Conservation (phyloP, 202 grass and related monocot genomes). For the Zizania palustris region DNA sequence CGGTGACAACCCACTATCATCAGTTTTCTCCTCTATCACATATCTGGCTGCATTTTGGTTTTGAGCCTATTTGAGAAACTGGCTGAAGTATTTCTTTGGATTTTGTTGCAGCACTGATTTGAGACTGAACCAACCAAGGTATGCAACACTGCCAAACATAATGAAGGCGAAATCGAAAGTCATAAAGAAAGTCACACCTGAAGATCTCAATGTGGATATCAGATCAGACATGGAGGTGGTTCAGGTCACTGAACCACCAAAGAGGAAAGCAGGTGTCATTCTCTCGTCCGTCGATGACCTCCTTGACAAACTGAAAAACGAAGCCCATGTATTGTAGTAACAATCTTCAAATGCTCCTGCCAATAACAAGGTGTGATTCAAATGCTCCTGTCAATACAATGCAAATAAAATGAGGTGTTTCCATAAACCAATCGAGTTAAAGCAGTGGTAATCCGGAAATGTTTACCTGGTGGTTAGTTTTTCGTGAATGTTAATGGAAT, state of each 20-base stretch:
- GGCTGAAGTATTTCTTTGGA: not conserved
- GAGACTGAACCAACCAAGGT: slow-evolving; percentile 93
- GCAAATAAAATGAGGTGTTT: slow-evolving; percentile 15
- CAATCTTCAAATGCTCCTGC: not conserved
- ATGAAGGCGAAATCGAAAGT: slow-evolving; percentile 98
- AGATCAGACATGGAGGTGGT: slow-evolving; percentile 82
- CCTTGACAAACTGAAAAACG: slow-evolving; percentile 78
- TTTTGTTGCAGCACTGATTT: slow-evolving; percentile 71
- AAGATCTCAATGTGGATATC: slow-evolving; percentile 71
- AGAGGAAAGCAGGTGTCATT: slow-evolving; percentile 84
- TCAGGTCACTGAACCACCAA: slow-evolving; percentile 75
- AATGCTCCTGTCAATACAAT: not conserved
- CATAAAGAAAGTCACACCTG: slow-evolving; percentile 77
- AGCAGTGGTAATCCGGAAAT: not conserved
- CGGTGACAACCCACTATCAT: too few species aligned
- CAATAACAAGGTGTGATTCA: not conserved
- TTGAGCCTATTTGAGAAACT: slow-evolving; percentile 3
- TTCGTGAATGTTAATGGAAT: too few species aligned
- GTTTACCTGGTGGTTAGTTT: not conserved
- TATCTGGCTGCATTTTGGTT: not conserved
- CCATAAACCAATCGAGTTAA: not conserved
- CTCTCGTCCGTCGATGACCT: slow-evolving; percentile 81
- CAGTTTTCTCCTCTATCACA: not conserved
- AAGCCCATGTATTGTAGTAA: slow-evolving; percentile 78
- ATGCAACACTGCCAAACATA: slow-evolving; percentile 91